Base-by-base conservation (phyloP, 2,329 filamentous ascomycete genomes). In the Cercospora sesami region DNA sequence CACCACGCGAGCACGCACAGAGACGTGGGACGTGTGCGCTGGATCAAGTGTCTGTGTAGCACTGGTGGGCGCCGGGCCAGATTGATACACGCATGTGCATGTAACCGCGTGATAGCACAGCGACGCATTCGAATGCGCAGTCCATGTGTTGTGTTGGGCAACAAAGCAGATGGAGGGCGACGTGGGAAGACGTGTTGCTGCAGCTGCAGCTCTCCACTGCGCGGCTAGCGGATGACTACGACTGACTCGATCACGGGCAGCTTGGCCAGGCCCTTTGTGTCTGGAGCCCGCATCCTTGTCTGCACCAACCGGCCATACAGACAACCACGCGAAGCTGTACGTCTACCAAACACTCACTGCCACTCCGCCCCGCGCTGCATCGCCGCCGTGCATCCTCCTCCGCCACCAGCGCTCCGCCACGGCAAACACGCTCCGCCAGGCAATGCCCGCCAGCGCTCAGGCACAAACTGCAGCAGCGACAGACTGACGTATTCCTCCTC, bases 401-500 rank as follows among this genome's bases (percentile, higher is more conserved):
- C 45, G 7, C 30, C 26, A 58, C 8, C 21, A 8, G n/a, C 28
- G 53, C 53, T 31, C 14, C 26, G 53, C 53, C 31, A 26, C 53
- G 14, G 53, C 48, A 58, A 58, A 58, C 53, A 58, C 26, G 16
- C 26, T 12, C 26, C 45, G 45, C 45, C 45, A 23, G 45, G 45
- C 45, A 21, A 51, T 48, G 45, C 18, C 21, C 45, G 45, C 45
- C 18, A 48, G n/a, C 42, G 45, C 36, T 39, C 36, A 39, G 36
- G 36, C 45, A 51, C 18, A 23, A 23, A 23, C 45, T 23, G 45
- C 45, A 51, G 45, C 45, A 51, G 45, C 45, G 21, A 51, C 45
- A n/a, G 53, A 58, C 53, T 58, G 53, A 58, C 53, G 53, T 58
- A 58, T 58, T 18, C 53, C 23, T 28, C 53, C 53, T 58, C 53